Conservation (phyloP, 1,284 basidiomycete genomes). For the Cryptococcus sp. region DNA sequence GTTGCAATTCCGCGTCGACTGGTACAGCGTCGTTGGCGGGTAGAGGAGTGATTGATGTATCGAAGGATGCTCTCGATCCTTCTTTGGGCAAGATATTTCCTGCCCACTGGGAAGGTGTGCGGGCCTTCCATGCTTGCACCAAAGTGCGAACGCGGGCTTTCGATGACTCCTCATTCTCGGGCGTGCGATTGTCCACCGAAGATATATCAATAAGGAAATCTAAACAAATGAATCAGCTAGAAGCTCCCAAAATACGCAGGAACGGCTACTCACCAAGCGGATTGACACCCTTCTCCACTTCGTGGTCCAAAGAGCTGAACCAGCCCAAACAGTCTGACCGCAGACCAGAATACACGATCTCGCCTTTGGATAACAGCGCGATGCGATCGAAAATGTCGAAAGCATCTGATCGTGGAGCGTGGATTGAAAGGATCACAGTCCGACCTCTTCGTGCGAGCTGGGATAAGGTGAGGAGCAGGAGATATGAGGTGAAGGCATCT, state of each 20-base stretch:
- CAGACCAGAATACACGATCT: conserved; percentile 56
- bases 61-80: neutral
- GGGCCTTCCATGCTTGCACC: conserved; percentile 39
- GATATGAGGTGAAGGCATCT: conserved; percentile 59
- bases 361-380: conserved; percentile 56
- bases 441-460: conserved; percentile 57
- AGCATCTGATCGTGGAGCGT: conserved; percentile 60
- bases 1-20: conserved; percentile 4
- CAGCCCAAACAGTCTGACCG: conserved; percentile 51
- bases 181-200: conserved; percentile 55
- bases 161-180: conserved; percentile 51
- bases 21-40: neutral
- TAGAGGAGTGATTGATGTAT: neutral
- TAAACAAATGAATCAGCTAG: conserved; percentile 3
- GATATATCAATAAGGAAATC: conserved; percentile 60
- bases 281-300: conserved; percentile 48
- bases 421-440: conserved; percentile 58
- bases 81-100: conserved; percentile 14
- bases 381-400: conserved; percentile 58
- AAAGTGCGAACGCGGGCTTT: conserved; percentile 36
- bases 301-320: conserved; percentile 52
- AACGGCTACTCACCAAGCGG: conserved; percentile 41
- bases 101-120: conserved; percentile 18
- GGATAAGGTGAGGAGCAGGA: conserved; percentile 57
- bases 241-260: too few species aligned